phyloP scores from a whole-genome alignment of 139 green algal genomes.

The Coelastrella sp. region DNA sequence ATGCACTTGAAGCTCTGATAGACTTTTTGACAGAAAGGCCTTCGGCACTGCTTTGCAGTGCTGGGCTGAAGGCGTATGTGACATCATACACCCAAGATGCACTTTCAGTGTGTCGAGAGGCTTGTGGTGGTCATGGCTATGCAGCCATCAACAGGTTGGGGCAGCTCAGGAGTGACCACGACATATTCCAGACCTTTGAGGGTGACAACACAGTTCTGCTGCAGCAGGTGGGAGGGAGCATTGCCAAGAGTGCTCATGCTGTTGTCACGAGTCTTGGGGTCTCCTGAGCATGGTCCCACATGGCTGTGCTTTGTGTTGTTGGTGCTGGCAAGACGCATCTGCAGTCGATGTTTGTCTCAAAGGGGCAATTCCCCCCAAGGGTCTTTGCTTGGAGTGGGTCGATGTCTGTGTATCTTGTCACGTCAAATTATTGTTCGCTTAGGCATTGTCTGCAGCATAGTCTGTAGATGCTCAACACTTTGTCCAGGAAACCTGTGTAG shows the following conservation, averaged over 20 bases:
- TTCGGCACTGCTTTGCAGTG: background rate
- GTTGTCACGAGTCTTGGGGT: background rate
- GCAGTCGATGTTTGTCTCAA: too few relatives aligned
- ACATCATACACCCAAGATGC: constrained; percentile 71
- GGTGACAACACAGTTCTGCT: constrained; percentile 91
- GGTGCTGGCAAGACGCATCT: too few relatives aligned
- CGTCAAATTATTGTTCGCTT: too few relatives aligned
- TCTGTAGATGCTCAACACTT: too few relatives aligned
- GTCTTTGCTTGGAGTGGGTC: too few relatives aligned
- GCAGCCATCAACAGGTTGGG: constrained; percentile 86
- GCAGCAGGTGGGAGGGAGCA: constrained; percentile 69
- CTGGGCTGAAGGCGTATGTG: constrained; percentile 49
- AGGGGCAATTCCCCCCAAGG: too few relatives aligned
- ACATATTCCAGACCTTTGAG: constrained; percentile 89
- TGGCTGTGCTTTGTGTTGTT: too few relatives aligned
- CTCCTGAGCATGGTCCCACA: background rate
- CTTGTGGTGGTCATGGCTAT: constrained; percentile 86
- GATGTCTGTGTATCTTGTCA: too few relatives aligned
- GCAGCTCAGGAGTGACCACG: constrained; percentile 81
- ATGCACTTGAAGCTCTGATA: too few relatives aligned
- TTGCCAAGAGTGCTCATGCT: background rate
- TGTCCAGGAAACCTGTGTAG: too few relatives aligned
- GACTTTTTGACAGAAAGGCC: too few relatives aligned
- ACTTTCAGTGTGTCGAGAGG: constrained; percentile 77
- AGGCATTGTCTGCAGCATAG: too few relatives aligned